Evolutionary conservation across 192 early-diverging fungal species (phyloP), one percentile per base, ranked within the genome.

Genomic region (Radiomyces spectabilis): DNA sequence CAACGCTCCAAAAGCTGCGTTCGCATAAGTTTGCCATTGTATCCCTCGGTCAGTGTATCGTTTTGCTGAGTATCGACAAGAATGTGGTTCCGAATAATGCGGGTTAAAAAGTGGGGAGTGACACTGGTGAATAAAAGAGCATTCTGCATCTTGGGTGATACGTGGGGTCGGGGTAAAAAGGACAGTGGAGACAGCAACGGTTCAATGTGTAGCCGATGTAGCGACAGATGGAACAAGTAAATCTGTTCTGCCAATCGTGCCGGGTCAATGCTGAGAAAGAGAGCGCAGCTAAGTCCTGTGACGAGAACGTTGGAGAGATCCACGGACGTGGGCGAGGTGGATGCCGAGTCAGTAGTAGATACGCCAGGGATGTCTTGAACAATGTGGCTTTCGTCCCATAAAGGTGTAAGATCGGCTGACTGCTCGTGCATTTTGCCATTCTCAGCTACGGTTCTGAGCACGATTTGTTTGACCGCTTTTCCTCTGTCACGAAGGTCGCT

Each of bases 81-180:
- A 5, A 88, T 65, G 41, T 88, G 86, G 50, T 78, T 76, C 41
- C 79, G 73, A 15, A 88, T 75, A 46, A 88, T 59, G 16, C 82
- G 73, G 5, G 83, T 84, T 18, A 88, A 30, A 48, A 88, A 88
- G 51, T 88, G 86, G n/a, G 86, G 86, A 19, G 82, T 71, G 27
- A 61, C 51, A 1, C 63, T 67, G 10, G 81, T 83, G 39, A 78
- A 83, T 34, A 68, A 63, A 53, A 66, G 52, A 5, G 61, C 67
- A 37, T 71, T 64, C 24, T 73, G 51, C 25, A 69, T 66, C 40
- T 74, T 68, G 21, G 51, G 46, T 7, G 55, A 31, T 33, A 60
- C 35, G 18, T 38, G 61, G 34, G 50, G 52, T 26, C 41, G 37
- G 4, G 59, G 41, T 15, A 64, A 53, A 19, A 69, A 61, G 41